Base-by-base conservation (phyloP, 176 grass and related monocot genomes). In the Urochloa ruziziensis region DNA sequence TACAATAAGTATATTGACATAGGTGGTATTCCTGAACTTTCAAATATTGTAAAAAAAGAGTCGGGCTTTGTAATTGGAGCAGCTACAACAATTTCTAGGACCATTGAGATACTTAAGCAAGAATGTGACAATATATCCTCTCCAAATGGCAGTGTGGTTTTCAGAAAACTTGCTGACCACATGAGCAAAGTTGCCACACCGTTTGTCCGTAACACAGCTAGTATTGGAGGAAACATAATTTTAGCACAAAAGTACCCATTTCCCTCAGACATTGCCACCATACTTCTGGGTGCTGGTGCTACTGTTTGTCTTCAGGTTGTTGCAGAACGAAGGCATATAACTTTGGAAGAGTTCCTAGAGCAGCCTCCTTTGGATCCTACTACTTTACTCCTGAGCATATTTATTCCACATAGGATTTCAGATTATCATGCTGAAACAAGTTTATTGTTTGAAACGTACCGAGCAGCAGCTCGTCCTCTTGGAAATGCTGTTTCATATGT, bases 131-230 rank as follows among this genome's bases (percentile, higher is more conserved):
- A 68, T 15, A 30, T 47, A 37, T 66, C 44, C 24, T 83, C 27
- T 84, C 36, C 59, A 57, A 48, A 88, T 36, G 75, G 67, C 25
- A 74, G 62, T 77, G 71, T 80, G 24, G 71, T 96, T 74, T 96
- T 89, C 67, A 60, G 62, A 49, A 96, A 89, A 72, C 84, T 93
- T 84, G 83, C 90, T n/a, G 73, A 93, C 25, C 93, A 96, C 53
- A 90, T 96, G 93, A 84, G 87, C 75, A 92, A 93, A 86, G 88
- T 96, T 39, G 93, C 90, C 73, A 81, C 90, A 10, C 88, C 84
- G 36, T 96, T 96, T 88, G 90, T 96, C 48, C 82, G 88, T 44
- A 96, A 96, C 67, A 92, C 89, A 51, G 93, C 90, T 82, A 96
- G 93, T 74, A 64, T 96, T 59, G 93, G 93, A 4, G 93, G 93